Base-by-base conservation (phyloP, 495 filamentous ascomycete species). In the Achaetomiella virescens region DNA sequence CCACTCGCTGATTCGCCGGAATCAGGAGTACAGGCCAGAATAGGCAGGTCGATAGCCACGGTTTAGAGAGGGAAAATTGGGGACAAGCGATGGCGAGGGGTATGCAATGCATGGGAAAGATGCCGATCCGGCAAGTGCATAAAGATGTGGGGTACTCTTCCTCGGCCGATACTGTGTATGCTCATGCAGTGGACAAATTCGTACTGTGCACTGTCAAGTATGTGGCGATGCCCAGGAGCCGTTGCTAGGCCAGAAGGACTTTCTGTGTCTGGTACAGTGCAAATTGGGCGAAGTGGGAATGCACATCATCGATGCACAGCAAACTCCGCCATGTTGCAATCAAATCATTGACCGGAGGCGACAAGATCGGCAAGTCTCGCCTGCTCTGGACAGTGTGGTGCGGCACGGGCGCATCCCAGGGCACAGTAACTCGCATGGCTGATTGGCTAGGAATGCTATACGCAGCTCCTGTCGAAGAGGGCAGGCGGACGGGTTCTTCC, bases 1-100 rank as follows among this genome's bases (percentile, higher is more conserved):
- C 37, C 31, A 11, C 40, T 11, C 52, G 29, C 9, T 52, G 58
- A 60, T 60, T 60, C 52, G 58, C 52, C 58, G 47, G 42, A 52
- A 48, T 53, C 10, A 52, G 20, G n/a, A 25, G 24, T 3, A 12
- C 35, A 35, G 10, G 3, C 22, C 58, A 48, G 49, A 60, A 41
- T 56, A 56, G 58, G 58, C 52, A 60, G 58, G 58, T 60, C 58
- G 42, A 29, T 45, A 15, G 48, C 27, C 25, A 20, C 36, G 37
- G 51, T 43, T 51, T 51, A 18, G 8, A 18, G 18, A 50, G 31
- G 18, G 15, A 33, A 41, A 52, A 21, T 18, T 42, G 35, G 49
- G 37, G 38, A 18, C 42, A 15, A 21, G 11, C 15, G 10, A 20
- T 20, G 5, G 17, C 21, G 1, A 17, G 7, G 22, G 14, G 22